A percentile compares a stretch with the other conserved stretches of the same genome.
Conservation (phyloP, 2,329 filamentous ascomycete genomes). For the Emydomyces testavorans region DNA sequence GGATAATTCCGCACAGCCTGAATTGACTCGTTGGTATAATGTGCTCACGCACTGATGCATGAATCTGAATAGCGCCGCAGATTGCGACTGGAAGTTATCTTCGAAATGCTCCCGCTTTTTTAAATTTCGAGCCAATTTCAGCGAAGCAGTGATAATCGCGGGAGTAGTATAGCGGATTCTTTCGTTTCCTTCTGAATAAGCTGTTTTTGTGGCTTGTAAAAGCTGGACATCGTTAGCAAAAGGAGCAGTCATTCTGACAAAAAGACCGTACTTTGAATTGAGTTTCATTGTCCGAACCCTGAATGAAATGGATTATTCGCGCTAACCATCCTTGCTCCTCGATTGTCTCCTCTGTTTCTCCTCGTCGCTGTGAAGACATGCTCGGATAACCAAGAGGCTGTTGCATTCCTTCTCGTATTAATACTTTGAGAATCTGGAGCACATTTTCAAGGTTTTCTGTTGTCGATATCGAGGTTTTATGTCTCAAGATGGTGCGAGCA, state of each 20-base stretch:
- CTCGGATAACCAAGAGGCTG: conserved; percentile 73
- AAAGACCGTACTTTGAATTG: conserved; percentile 58
- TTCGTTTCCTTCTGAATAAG: conserved; percentile 84
- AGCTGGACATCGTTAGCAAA: conserved; percentile 40
- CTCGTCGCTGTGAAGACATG: conserved; percentile 58
- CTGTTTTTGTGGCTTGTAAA: conserved; percentile 74
- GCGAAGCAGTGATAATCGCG: conserved; percentile 74
- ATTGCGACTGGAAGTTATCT: conserved; percentile 60
- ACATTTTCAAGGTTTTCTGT: conserved; percentile 75
- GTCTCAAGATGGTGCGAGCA: conserved; percentile 66
- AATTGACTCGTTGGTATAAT: conserved; percentile 73
- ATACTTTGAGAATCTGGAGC: conserved; percentile 72
- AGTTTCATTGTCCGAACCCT: conserved; percentile 75
- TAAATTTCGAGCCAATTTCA: conserved; percentile 79
- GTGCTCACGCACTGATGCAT: conserved; percentile 79
- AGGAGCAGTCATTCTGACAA: conserved; percentile 10
- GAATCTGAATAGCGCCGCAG: conserved; percentile 84
- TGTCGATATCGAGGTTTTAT: conserved; percentile 67
- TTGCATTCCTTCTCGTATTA: conserved; percentile 88
- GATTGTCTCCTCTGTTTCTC: conserved; percentile 92
- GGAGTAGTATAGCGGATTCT: conserved; percentile 92
- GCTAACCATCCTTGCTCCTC: conserved; percentile 98
- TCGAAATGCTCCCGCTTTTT: conserved; percentile 83
- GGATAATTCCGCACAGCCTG: conserved; percentile 73
- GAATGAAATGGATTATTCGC: conserved; percentile 76